Evolutionary conservation across 371 early-diverging fungal species (phyloP).

Genomic region (Mortierella sp.): DNA sequence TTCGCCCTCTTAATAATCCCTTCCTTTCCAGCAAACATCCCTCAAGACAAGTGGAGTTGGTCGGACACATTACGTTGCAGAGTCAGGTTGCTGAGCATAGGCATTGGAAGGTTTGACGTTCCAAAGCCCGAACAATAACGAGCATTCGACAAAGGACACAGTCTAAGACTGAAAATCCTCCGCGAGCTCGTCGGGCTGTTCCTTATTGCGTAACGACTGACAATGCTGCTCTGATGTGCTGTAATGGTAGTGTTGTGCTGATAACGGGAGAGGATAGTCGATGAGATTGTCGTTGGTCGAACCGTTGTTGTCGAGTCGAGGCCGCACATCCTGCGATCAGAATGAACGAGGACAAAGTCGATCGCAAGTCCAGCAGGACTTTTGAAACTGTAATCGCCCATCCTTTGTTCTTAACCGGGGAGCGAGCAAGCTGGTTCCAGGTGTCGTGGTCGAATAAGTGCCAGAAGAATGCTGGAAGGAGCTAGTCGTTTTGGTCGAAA

Average conservation of each 20-base stretch:
- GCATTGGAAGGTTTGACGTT: slow-evolving; percentile 37
- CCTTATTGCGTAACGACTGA: slow-evolving; percentile 42
- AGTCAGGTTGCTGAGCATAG: slow-evolving; percentile 53
- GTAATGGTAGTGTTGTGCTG: slow-evolving; percentile 2
- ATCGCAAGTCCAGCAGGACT: not conserved
- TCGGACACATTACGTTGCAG: slow-evolving; percentile 58
- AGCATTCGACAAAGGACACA: slow-evolving; percentile 13
- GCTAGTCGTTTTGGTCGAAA: not conserved
- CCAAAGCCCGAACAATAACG: slow-evolving; percentile 35
- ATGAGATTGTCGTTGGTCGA: not conserved
- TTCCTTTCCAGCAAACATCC: not conserved
- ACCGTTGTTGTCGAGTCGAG: not conserved
- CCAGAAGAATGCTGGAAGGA: not conserved
- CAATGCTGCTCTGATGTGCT: slow-evolving; percentile 34
- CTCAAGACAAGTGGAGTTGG: slow-evolving; percentile 11
- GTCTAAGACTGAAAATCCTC: slow-evolving; percentile 3
- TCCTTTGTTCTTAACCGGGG: not conserved
- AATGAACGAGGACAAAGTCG: not conserved
- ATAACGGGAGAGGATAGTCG: slow-evolving; percentile 1
- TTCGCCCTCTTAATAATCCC: slow-evolving; percentile 8
- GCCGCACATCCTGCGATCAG: slow-evolving; percentile 5
- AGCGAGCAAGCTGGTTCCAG: not conserved
- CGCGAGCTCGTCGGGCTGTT: slow-evolving; percentile 28
- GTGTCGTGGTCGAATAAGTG: not conserved
- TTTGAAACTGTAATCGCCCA: not conserved